These are phyloP conservation scores for Lactarius vividus DNA, from an alignment of 768 basidiomycete genomes.

Conservation along the genomic window DNA sequence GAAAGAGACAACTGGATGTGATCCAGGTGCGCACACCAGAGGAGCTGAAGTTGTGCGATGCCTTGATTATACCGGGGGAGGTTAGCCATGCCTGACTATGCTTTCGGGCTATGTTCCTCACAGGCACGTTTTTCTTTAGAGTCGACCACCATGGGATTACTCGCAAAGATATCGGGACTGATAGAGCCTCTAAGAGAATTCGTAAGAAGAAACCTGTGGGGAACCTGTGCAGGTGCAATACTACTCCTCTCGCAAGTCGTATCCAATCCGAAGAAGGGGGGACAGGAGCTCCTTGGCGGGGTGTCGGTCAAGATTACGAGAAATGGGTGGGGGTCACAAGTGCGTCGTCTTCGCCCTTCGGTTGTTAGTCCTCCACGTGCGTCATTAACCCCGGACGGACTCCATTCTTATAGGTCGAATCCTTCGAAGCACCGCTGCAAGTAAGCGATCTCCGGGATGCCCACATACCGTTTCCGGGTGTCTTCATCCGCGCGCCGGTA, in stretches of 20 bases:
- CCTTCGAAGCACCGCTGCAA: constrained; percentile 77
- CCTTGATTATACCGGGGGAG: constrained; percentile 94
- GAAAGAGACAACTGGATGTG: constrained; percentile 45
- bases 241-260: constrained; percentile 75
- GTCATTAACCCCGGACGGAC: not conserved
- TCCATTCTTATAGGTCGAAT: constrained; percentile 61
- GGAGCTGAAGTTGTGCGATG: constrained; percentile 77
- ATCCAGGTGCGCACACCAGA: constrained; percentile 67
- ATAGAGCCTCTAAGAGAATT: constrained; percentile 78
- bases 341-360: constrained; percentile 33
- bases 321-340: constrained; percentile 95
- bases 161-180: constrained; percentile 70
- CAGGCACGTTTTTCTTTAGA: constrained; percentile 45
- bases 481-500: constrained; percentile 95
- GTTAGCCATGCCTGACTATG: constrained; percentile 34
- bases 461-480: constrained; percentile 63
- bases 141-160: constrained; percentile 86
- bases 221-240: constrained; percentile 96
- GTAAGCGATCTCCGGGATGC: constrained; percentile 63
- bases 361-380: constrained; percentile 10
- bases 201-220: constrained; percentile 80
- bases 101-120: not conserved
- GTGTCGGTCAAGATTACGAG: constrained; percentile 77
- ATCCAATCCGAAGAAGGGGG: constrained; percentile 78
- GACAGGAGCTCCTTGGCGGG: constrained; percentile 82